Percentiles rank a stretch among this genome's conserved stretches.
Evolutionary conservation across 306 rosid genomes (phyloP).

Genomic region (Castanopsis chinensis): DNA sequence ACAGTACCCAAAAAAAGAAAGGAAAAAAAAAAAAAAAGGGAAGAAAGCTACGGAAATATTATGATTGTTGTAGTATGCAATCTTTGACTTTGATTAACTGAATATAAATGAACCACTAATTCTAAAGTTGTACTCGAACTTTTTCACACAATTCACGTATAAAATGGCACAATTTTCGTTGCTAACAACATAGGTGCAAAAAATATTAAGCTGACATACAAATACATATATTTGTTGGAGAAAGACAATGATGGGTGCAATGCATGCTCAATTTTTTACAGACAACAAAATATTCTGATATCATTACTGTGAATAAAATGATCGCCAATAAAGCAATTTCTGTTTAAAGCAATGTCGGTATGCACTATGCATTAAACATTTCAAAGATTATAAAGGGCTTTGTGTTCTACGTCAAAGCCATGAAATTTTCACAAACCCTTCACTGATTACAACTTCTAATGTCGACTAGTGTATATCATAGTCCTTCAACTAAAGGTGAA

Average conservation of each 20-base stretch:
- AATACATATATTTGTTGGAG: background rate
- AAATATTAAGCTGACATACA: background rate
- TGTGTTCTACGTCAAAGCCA: background rate
- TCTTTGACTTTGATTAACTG: background rate
- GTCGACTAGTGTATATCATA: background rate
- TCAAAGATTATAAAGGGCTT: background rate
- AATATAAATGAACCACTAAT: background rate
- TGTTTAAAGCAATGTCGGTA: background rate
- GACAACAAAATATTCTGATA: conserved; percentile 22
- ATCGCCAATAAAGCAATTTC: background rate
- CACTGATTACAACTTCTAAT: background rate
- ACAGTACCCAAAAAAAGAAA: background rate
- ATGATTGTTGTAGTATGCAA: background rate
- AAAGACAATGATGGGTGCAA: background rate
- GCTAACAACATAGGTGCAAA: background rate
- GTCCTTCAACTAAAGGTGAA: background rate
- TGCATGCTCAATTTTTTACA: background rate
- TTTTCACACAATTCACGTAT: background rate
- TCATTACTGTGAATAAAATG: conserved; percentile 10
- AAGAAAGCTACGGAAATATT: background rate
- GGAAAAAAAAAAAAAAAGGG: background rate
- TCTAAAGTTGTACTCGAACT: background rate
- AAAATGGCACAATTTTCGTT: background rate
- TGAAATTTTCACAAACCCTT: background rate
- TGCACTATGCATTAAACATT: background rate